A percentile compares a stretch with the other conserved stretches of the same genome.
phyloP scores from a whole-genome alignment of 345 rosid species.

The Eucalyptus sp. region DNA sequence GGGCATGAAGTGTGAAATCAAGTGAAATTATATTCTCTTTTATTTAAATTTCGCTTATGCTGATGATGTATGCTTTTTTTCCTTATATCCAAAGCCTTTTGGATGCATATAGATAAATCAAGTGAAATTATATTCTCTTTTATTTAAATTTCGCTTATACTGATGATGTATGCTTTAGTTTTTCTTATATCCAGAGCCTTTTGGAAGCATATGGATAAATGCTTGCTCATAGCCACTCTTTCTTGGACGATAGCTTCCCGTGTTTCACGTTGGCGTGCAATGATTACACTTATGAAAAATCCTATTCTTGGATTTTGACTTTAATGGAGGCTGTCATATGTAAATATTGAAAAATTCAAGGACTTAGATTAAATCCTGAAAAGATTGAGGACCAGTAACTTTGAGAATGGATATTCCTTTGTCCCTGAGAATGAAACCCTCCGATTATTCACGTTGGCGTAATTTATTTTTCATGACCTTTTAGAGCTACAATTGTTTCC shows the following conservation, averaged over 20 bases:
- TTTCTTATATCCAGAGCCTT: neutral
- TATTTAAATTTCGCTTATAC: no score
- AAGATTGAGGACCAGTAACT: neutral
- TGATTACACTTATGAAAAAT: neutral
- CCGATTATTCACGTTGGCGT: neutral
- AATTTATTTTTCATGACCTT: neutral
- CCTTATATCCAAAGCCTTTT: neutral
- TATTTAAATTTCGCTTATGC: no score
- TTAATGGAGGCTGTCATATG: neutral
- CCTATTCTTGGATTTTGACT: neutral
- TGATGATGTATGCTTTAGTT: no score
- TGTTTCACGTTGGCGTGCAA: neutral
- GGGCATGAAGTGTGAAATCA: neutral
- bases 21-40: neutral
- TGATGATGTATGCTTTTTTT: no score
- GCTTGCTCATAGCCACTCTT: neutral
- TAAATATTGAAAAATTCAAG: neutral
- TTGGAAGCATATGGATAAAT: neutral
- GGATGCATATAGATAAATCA: neutral
- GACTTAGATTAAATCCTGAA: neutral
- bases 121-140: no score
- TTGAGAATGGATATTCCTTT: neutral
- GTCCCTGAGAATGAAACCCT: neutral
- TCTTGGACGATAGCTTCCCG: neutral
- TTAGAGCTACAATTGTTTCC: neutral